Percentiles rank a stretch among this genome's conserved stretches.
Conservation (phyloP, 1,284 basidiomycete genomes). For the Heterobasidion occidentale region DNA sequence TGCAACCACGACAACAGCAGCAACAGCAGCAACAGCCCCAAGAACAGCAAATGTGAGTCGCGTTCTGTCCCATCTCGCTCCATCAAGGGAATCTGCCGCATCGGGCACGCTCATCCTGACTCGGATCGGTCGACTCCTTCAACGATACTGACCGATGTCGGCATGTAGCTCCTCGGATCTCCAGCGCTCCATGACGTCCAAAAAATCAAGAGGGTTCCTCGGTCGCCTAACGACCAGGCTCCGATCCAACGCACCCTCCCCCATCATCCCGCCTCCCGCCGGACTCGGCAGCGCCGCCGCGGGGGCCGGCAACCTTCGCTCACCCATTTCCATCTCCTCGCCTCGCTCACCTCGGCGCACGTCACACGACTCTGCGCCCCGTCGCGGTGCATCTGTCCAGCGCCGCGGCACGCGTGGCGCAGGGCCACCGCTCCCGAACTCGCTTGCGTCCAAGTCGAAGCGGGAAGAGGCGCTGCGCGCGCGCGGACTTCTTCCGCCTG, state of each 20-base stretch:
- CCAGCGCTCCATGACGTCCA: background rate
- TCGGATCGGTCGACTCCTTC: no score
- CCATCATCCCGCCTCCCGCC: background rate
- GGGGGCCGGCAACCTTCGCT: no score
- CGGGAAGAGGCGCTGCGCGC: conserved; percentile 23
- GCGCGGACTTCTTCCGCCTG: conserved; percentile 20
- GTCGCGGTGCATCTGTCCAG: background rate
- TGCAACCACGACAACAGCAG: no score
- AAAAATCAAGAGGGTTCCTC: conserved; percentile 3
- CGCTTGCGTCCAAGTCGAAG: conserved; percentile 18
- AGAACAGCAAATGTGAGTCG: no score
- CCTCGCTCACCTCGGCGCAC: background rate
- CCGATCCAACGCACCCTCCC: background rate
- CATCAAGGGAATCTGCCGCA: no score
- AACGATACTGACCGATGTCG: no score
- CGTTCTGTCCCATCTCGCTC: no score
- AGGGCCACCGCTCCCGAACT: conserved; percentile 15
- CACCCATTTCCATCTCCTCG: background rate
- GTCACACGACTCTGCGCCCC: background rate
- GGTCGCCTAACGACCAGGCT: conserved; percentile 3
- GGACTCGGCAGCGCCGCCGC: background rate
- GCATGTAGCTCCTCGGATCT: no score
- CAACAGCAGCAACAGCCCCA: no score
- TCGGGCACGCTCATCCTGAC: no score
- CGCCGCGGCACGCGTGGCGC: conserved; percentile 4